A percentile compares a stretch with the other conserved stretches of the same genome.
These are phyloP conservation scores for Inosperma sp. DNA, from an alignment of 768 basidiomycete genomes.

Conservation along the genomic window DNA sequence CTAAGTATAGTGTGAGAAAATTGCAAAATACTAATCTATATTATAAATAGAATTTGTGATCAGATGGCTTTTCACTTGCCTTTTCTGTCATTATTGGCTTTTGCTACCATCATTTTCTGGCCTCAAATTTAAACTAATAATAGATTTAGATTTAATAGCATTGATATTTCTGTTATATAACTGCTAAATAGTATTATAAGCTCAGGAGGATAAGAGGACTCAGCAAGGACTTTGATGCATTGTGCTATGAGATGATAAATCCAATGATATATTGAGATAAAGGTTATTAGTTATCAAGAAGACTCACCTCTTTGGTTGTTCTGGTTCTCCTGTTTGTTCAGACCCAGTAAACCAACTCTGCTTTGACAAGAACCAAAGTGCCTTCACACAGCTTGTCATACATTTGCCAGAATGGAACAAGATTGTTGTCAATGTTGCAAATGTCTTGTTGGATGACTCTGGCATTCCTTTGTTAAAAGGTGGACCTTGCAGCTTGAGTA, in stretches of 20 bases:
- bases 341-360: not conserved
- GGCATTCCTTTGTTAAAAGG: slow-evolving; percentile 54
- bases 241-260: not conserved
- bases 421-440: slow-evolving; percentile 5
- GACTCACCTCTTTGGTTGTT: not conserved
- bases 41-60: too few relatives aligned
- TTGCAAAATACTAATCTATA: too few relatives aligned
- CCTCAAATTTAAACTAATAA: too few relatives aligned
- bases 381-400: slow-evolving; percentile 7
- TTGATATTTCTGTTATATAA: too few relatives aligned
- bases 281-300: not conserved
- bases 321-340: not conserved
- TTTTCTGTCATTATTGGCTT: too few relatives aligned
- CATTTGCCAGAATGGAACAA: slow-evolving; percentile 13
- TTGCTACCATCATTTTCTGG: too few relatives aligned
- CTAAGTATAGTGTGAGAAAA: too few relatives aligned
- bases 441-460: slow-evolving; percentile 13
- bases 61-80: too few relatives aligned
- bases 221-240: not conserved
- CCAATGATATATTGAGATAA: not conserved
- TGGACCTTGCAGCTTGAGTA: slow-evolving; percentile 36
- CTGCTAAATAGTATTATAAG: too few relatives aligned
- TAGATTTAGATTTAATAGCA: too few relatives aligned
- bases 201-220: not conserved
- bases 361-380: slow-evolving; percentile 55